These are phyloP conservation scores for Erodium maritimum DNA, from an alignment of 345 rosid species.

Conservation along the genomic window DNA sequence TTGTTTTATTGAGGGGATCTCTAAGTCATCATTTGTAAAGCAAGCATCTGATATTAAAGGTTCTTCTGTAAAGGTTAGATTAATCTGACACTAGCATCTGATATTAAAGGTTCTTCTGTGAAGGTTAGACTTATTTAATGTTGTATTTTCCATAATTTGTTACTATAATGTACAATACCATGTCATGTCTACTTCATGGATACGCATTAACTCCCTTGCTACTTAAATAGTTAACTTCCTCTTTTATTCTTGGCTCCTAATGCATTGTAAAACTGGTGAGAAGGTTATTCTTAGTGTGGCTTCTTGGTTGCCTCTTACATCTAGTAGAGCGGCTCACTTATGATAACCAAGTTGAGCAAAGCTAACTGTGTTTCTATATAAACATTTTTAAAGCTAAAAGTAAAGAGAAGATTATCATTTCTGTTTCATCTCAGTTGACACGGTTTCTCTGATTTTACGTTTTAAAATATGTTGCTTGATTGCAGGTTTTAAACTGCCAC, in stretches of 20 bases:
- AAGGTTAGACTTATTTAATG: slow-evolving; percentile 59
- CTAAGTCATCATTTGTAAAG: slow-evolving; percentile 75
- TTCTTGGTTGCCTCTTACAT: neutral
- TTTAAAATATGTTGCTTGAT: slow-evolving; percentile 9
- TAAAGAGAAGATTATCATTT: neutral
- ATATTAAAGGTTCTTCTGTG: slow-evolving; percentile 78
- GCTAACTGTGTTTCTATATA: neutral
- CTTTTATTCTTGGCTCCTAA: neutral
- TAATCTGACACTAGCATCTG: slow-evolving; percentile 37
- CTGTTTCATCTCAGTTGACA: neutral
- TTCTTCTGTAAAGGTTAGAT: slow-evolving; percentile 79
- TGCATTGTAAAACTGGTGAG: neutral
- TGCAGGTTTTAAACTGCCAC: slow-evolving; percentile 90
- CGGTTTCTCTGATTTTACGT: neutral
- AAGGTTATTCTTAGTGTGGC: neutral
- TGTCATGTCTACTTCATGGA: neutral
- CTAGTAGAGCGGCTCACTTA: neutral
- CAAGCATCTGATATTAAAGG: slow-evolving; percentile 84
- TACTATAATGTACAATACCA: neutral
- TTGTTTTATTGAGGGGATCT: slow-evolving; percentile 81
- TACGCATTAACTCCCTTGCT: no score
- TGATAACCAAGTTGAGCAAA: neutral
- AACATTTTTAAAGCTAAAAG: neutral
- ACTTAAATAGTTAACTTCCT: neutral
- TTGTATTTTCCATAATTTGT: neutral